Base-by-base conservation (phyloP, 2,329 filamentous ascomycete genomes). In the Pseudomassariella vexata region DNA sequence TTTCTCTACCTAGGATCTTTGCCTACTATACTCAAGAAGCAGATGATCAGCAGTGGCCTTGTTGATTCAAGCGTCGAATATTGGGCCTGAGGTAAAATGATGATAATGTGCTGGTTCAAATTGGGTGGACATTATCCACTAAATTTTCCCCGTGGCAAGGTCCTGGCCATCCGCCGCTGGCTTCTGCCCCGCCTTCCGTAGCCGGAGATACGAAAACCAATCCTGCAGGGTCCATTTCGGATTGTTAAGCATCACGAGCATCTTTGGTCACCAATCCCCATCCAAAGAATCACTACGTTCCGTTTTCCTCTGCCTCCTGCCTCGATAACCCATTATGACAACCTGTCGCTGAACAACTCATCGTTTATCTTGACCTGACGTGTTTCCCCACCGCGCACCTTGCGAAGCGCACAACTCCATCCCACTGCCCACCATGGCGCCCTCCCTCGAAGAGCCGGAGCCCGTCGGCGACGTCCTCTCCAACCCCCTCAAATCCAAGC, bases 401-500 rank as follows among this genome's bases (percentile, higher is more conserved):
- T 11, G 4, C n/a, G 11, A 11, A 16, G 14, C 22, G 22, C 23
- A 14, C 16, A 10, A 12, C 22, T 11, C 5, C 15, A 32, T 21
- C 18, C 15, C 19, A 11, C 12, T 19, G 17, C 4, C 30, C 36
- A 51, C 34, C 26, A 94, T 94, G 87, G 81, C 86, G 33, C 86
- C 87, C 12, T 87, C 83, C 16, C 66, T 94, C 26, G 83, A 94
- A 63, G 78, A 82, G 48, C 73, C 82, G 30, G 72, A 74, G 33
- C 56, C 71, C 23, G 68, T 80, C 31, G 69, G 80, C 40, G 80
- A 86, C 37, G 82, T 88, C 41, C 66, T 94, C 45, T 67, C 78
- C 45, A 82, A 85, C 52, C 83, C 85, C 6, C 68, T 89, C 35
- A 88, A 88, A 58, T 68, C 76, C 34, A 81, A 85, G 31, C 88